phyloP scores from a whole-genome alignment of 371 early-diverging fungal species.

The Nematocida sp. region DNA sequence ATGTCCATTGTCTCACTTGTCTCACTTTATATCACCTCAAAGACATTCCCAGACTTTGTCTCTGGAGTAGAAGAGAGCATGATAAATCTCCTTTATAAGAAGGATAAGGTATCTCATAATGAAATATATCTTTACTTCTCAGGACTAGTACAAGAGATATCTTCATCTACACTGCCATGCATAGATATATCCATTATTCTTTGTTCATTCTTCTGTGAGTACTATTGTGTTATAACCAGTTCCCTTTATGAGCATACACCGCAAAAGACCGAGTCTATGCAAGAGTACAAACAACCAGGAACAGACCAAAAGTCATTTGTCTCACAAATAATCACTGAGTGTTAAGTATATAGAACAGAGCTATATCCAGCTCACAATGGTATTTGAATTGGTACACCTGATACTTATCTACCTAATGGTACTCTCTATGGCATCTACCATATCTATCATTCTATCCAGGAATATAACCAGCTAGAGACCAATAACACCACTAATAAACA shows the following conservation, averaged over 20 bases:
- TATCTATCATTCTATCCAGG: too few relatives aligned
- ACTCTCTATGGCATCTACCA: too few relatives aligned
- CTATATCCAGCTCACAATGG: neutral
- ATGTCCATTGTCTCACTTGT: neutral
- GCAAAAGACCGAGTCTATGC: neutral
- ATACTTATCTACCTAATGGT: too few relatives aligned
- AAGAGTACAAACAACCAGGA: neutral
- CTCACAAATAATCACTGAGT: conserved; percentile 39
- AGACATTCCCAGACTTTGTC: conserved; percentile 22
- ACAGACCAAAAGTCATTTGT: conserved; percentile 42
- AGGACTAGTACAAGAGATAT: conserved; percentile 35
- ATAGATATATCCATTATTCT: neutral
- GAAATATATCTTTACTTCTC: conserved; percentile 16
- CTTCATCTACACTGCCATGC: neutral
- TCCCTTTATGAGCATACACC: neutral
- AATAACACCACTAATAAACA: too few relatives aligned
- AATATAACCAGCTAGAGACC: too few relatives aligned
- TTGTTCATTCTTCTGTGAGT: conserved; percentile 43
- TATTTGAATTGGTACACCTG: too few relatives aligned
- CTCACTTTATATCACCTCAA: conserved; percentile 23
- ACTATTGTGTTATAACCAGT: conserved; percentile 29
- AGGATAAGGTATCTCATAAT: conserved; percentile 24
- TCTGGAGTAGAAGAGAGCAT: conserved; percentile 4
- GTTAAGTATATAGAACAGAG: neutral
- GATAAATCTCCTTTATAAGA: conserved; percentile 17